Evolutionary conservation across 345 rosid species (phyloP), one percentile per base, ranked within the genome.

Genomic region (Luvunga scandens): DNA sequence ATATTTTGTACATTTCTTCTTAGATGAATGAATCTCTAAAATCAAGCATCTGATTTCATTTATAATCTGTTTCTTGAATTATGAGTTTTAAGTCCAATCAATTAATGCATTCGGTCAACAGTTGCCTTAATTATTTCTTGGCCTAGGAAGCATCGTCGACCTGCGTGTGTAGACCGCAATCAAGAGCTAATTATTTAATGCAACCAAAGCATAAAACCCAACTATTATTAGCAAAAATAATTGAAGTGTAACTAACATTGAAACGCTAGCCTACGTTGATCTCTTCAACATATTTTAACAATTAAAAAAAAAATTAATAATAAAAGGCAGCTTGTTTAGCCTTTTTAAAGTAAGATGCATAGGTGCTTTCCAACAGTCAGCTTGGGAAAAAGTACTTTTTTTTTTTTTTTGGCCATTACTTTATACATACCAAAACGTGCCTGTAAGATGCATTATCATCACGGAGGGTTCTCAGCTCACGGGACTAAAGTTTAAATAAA

Each of bases 111-210:
- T 4, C 27, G 71, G 75, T 59, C 71, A 48, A 66, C 74, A 75
- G 7, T 71, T 22, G 22, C 28, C 16, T 2, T 21, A 45, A 67
- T 48, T 36, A 25, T n/a, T 75, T 16, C 34, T 24, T 57, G 56
- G 56, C 63, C 72, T 69, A 30, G 34, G 70, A 81, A 59, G 63
- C 22, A 69, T 45, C 61, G 27, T 22, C 4, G 36, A 63, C 64
- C 77, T 39, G 79, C 83, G 69, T 78, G 38, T n/a, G 10, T 28
- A 50, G 68, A 77, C 62, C 75, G 73, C 79, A 69, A 33, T 69
- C 75, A 62, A 48, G 31, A 12, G 50, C 36, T 3, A 30, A 48
- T 22, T 34, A n/a, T 22, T 33, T 12, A 50, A 75, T 50, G 22
- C 22, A 9, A 10, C 18, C 5, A 66, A 9, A 22, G 16, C n/a